Base-by-base conservation (phyloP, 768 basidiomycete species). In the Rickenella mellea region DNA sequence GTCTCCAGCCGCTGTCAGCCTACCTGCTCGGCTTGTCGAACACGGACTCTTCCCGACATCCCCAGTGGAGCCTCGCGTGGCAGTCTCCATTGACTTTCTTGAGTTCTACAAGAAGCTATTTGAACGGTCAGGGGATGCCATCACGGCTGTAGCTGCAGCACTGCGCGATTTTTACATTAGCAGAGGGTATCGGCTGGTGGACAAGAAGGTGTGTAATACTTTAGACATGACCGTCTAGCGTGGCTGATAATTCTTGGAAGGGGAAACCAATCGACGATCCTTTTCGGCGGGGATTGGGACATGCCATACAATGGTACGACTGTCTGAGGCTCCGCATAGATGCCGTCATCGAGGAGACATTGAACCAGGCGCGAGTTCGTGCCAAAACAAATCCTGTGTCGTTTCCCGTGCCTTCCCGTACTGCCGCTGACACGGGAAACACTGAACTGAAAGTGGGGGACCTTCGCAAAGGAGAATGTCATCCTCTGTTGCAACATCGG, bases 51-150 rank as follows among this genome's bases (percentile, higher is more conserved):
- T 67, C 35, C 65, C 64, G 1, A 59, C 20, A 5, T 55, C 29
- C 47, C 65, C 26, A 0, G 40, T 45, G 5, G 47, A 51, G 24
- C 51, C 57, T 1, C 37, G 38, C 1, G 45, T 52, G 32, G 49
- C 46, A 0, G 43, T 57, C 10, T 57, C 55, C 0, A 46, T 65
- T 2, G 53, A 62, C 5, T 47, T 66, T 1, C 43, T 66, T 0
- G 46, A 58, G 1, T 64, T 66, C 40, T 66, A 64, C 41, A 42
- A 32, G 1, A 52, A 57, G 1, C 44, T 66, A 1, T 68, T 68
- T 30, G 57, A 67, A 41, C 46, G 52, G 0, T 64, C 66, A 0
- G 66, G 63, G 15, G 56, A 68, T 41, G 63, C 63, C 3, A 49
- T 66, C 27, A 53, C 56, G 30, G 60, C 51, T 1, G 29, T 61